Percentiles rank a stretch among this genome's conserved stretches.
These are phyloP conservation scores for Colletotrichum caudatum DNA, from an alignment of 2,329 filamentous ascomycete genomes.

Conservation along the genomic window DNA sequence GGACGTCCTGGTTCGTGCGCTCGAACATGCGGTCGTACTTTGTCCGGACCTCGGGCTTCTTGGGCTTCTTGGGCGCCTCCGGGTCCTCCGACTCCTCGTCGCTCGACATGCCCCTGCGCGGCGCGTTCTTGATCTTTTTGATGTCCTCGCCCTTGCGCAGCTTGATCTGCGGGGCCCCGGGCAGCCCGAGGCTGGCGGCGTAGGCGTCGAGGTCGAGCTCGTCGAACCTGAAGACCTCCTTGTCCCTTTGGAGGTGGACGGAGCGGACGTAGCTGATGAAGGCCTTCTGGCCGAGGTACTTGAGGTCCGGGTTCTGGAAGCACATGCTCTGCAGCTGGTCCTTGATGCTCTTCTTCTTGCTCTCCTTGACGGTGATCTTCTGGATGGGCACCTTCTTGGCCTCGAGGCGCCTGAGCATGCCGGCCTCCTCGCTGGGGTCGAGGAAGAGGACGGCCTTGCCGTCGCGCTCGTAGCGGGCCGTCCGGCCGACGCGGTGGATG, in stretches of 20 bases:
- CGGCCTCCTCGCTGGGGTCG: conserved; percentile 90
- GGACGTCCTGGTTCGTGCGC: conserved; percentile 92
- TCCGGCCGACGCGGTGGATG: conserved; percentile 94
- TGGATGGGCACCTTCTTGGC: conserved; percentile 92
- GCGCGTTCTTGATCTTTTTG: conserved; percentile 88
- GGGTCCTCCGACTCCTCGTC: conserved; percentile 68
- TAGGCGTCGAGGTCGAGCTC: conserved; percentile 88
- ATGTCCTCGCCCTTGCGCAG: conserved; percentile 91
- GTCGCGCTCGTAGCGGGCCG: conserved; percentile 90
- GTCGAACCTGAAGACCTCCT: conserved; percentile 88
- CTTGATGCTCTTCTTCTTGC: conserved; percentile 89
- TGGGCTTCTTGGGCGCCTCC: conserved; percentile 65
- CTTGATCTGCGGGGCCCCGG: conserved; percentile 92
- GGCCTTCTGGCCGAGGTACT: conserved; percentile 95
- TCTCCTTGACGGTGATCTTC: conserved; percentile 85
- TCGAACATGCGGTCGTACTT: conserved; percentile 99
- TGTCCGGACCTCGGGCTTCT: conserved; percentile 82
- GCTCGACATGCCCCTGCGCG: conserved; percentile 74
- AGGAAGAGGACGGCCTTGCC: conserved; percentile 92
- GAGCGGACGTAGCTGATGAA: conserved; percentile 92
- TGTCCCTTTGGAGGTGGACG: conserved; percentile 89
- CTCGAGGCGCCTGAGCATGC: conserved; percentile 88
- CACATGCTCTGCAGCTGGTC: conserved; percentile 93
- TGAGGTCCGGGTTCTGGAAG: conserved; percentile 93
- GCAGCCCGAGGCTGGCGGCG: conserved; percentile 86